Base-by-base conservation (phyloP, 176 grass and related monocot genomes). In the Triticum timopheevii region DNA sequence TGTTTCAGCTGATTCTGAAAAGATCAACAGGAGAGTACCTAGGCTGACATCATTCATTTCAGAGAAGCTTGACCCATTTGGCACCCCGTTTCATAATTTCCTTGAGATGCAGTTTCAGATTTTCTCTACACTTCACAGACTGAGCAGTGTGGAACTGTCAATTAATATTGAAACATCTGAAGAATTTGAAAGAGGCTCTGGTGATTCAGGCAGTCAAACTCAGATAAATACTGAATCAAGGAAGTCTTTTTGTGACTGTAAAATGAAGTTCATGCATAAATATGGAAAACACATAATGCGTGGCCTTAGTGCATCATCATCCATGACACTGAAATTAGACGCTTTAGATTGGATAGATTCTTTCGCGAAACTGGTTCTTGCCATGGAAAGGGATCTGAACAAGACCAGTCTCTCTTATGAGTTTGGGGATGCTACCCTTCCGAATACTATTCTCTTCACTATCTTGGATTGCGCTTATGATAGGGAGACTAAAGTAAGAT, bases 391-490 rank as follows among this genome's bases (percentile, higher is more conserved):
- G 38, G 77, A 87, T 85, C 63, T 80, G 56, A 80, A 82, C 50
- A 81, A 84, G 76, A 45, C 31, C 15, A 76, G 79, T 73, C 66
- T 71, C 81, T 88, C 79, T 61, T 91, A 83, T 69, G 89, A 93
- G 82, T 39, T 44, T 87, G 84, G 62, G 63, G 88, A 90, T 91
- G 68, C 84, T 88, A 87, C 62, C 24, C 62, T 98, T 80, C 58
- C 82, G 13, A 94, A 87, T 83, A 82, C 16, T 80, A 85, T 95
- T 78, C 88, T 98, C 83, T 83, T 94, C 82, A 52, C 88, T 84
- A 40, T 98, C 79, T 91, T 95, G 86, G 90, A 98, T 92, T 95
- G 88, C 33, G 90, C 91, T 86, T 95, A 95, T 91, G 90, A 92
- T 83, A 93, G 90, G 77, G 96, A 98, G 66, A 79, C 86, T 80